These are phyloP conservation scores for Prunus persica DNA, from an alignment of 306 rosid species.

Conservation along the genomic window DNA sequence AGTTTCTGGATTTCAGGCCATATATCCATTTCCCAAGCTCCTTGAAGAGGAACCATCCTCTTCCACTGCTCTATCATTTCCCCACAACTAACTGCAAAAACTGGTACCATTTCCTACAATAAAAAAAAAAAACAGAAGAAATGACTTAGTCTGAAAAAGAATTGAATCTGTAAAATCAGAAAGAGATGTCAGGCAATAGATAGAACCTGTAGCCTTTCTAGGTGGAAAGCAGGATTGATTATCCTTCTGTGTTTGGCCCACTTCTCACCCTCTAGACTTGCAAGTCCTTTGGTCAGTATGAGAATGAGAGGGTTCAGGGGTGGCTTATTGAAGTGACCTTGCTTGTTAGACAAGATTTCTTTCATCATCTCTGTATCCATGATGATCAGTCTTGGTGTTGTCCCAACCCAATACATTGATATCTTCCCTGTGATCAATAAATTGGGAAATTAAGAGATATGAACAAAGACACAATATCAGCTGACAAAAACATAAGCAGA, in stretches of 20 bases:
- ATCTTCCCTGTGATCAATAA: conserved; percentile 27
- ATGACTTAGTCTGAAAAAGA: not conserved
- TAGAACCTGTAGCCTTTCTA: conserved; percentile 45
- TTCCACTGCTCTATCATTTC: conserved; percentile 42
- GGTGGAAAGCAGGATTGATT: conserved; percentile 53
- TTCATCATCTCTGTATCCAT: conserved; percentile 40
- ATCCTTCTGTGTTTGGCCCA: conserved; percentile 46
- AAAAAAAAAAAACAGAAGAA: not conserved
- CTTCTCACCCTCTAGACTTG: conserved; percentile 45
- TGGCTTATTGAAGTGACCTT: conserved; percentile 46
- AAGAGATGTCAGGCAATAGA: not conserved
- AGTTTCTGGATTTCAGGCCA: conserved; percentile 47
- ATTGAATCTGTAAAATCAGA: not conserved
- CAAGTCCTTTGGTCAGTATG: conserved; percentile 34
- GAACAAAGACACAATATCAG: not conserved
- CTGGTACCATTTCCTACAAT: conserved; percentile 34
- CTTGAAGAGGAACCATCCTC: conserved; percentile 22
- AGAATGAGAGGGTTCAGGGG: conserved; percentile 36
- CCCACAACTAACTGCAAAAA: conserved; percentile 32
- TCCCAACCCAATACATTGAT: conserved; percentile 50
- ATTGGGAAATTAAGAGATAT: not conserved
- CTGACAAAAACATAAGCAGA: not conserved
- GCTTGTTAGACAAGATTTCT: conserved; percentile 42
- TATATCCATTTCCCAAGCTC: conserved; percentile 35
- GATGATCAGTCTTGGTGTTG: conserved; percentile 48